These are phyloP conservation scores for Penicillium glabrum DNA, from an alignment of 2,329 filamentous ascomycete species.

Conservation along the genomic window DNA sequence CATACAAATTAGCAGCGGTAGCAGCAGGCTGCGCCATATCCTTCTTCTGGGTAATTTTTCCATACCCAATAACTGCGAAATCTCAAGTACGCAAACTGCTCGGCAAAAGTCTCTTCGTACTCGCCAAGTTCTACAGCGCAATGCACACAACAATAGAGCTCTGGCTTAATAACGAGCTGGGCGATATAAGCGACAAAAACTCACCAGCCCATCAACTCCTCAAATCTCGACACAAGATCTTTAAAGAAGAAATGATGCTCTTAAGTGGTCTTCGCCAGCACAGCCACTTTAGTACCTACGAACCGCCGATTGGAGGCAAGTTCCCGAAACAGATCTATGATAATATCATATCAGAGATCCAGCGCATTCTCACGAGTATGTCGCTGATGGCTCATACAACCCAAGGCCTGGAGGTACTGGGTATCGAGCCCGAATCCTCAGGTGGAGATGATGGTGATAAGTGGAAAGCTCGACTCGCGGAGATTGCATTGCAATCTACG, in stretches of 20 bases:
- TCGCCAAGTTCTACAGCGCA: constrained; percentile 71
- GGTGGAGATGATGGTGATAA: constrained; percentile 28
- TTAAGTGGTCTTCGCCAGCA: constrained; percentile 62
- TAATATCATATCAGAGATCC: constrained; percentile 58
- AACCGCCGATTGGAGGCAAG: constrained; percentile 69
- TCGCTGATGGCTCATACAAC: constrained; percentile 64
- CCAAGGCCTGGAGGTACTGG: constrained; percentile 46
- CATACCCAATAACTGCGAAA: constrained; percentile 69
- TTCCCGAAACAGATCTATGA: constrained; percentile 67
- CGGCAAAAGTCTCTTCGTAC: constrained; percentile 66
- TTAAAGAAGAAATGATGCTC: constrained; percentile 65
- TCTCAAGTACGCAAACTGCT: constrained; percentile 66
- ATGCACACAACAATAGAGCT: constrained; percentile 66
- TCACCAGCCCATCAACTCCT: constrained; percentile 43
- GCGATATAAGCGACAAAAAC: constrained; percentile 11
- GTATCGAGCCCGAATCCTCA: constrained; percentile 4
- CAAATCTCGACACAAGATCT: constrained; percentile 58
- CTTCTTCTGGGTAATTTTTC: constrained; percentile 76
- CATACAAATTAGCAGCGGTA: constrained; percentile 69
- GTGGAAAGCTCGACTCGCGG: constrained; percentile 62
- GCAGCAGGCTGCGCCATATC: constrained; percentile 66
- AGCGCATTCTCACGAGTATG: constrained; percentile 59
- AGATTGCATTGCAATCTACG: constrained; percentile 54
- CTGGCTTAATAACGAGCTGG: constrained; percentile 59
- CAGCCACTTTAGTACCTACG: constrained; percentile 65